These are phyloP conservation scores for Beta vulgaris DNA, from an alignment of 148 eudicot species.

Conservation along the genomic window DNA sequence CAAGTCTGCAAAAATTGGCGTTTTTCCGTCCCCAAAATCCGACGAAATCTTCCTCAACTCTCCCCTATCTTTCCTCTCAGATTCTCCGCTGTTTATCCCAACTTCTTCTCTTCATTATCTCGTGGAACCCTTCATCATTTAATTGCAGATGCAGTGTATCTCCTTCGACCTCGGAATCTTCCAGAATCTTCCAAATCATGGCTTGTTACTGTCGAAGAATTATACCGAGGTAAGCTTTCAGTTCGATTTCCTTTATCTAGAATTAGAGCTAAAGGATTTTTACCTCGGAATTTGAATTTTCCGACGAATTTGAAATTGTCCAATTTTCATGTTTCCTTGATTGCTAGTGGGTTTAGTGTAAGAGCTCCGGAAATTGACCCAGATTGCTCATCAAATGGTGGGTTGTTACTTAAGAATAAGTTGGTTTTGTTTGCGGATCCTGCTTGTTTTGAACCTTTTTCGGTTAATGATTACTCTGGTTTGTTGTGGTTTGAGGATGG, in stretches of 20 bases:
- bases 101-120: slow-evolving; percentile 4
- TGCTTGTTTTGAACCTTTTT: not conserved
- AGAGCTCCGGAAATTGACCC: not conserved
- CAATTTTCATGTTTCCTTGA: not conserved
- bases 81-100: not conserved
- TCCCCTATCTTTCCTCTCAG: slow-evolving; percentile 2
- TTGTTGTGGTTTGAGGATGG: slow-evolving; percentile 6
- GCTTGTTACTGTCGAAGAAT: slow-evolving; percentile 22
- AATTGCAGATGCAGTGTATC: slow-evolving; percentile 2
- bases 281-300: not conserved
- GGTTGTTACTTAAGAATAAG: not conserved
- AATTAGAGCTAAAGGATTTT: not conserved
- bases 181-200: slow-evolving; percentile 14
- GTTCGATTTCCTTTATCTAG: slow-evolving; percentile 17
- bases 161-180: not conserved
- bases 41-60: slow-evolving; percentile 4
- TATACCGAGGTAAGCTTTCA: slow-evolving; percentile 4
- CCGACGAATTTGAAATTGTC: slow-evolving; percentile 10
- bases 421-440: slow-evolving; percentile 2
- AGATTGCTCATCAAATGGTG: not conserved
- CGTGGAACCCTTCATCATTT: not conserved
- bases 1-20: slow-evolving; percentile 7
- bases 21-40: not conserved
- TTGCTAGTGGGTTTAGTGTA: slow-evolving; percentile 10
- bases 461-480: not conserved